Evolutionary conservation across 371 early-diverging fungal species (phyloP), one percentile per base, ranked within the genome.

Genomic region (Actinomucor elegans): DNA sequence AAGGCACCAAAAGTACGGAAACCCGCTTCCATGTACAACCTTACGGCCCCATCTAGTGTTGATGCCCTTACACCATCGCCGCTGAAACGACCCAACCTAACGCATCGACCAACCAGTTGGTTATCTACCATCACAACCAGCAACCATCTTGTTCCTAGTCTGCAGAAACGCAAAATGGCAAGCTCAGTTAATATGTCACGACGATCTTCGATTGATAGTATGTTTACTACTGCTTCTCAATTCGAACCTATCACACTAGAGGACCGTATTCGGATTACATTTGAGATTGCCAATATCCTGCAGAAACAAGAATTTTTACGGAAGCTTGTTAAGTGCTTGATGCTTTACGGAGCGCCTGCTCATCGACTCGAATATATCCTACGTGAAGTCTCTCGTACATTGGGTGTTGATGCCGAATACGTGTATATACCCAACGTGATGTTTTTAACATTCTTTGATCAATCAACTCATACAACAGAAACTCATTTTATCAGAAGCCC

Each of bases 401-500:
- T 90, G 43, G 81, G 80, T 14, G 79, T 90, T 11, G 84, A 88
- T 15, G 86, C 86, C 3, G 80, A 83, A 43, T 88, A 87, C 42
- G 80, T 85, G 10, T 78, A 80, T 43, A 64, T 88, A 48, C 91
- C 91, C 4, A 84, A 84, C 23, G 75, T 87, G 21, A 85, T 89
- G 80, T 79, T 90, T 34, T 71, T 91, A 34, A 79, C 85, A 2
- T 89, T 91, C 48, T 80, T 80, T 54, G 88, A 89, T 58, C 77
- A 76, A n/a, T 75, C 83, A 23, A 89, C 89, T 1, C 86, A 89
- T 48, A 85, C 90, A 5, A 87, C 87, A 15, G 91, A 91, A 48
- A 91, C 91, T 0, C 88, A 89, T 43, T 81, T 89, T 31, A 70
- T 91, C 38, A 77, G 84, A 4, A 75, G 73, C 20, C 47, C 72